phyloP scores from a whole-genome alignment of 257 asterid genomes.

The Petunia secreta region DNA sequence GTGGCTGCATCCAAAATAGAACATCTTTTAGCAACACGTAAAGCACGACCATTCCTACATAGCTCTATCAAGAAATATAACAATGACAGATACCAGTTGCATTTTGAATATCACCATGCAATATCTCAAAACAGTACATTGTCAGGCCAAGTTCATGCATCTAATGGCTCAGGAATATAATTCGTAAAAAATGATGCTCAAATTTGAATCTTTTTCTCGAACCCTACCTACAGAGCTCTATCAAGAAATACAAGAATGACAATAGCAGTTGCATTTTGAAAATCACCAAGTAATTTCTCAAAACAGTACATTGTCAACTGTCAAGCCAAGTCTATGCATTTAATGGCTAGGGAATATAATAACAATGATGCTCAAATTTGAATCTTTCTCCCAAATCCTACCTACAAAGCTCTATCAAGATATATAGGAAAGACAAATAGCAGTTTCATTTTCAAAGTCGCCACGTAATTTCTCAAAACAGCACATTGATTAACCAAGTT shows the following conservation, averaged over 20 bases:
- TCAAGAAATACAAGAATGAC: too few relatives aligned
- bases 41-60: background rate
- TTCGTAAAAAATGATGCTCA: background rate
- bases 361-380: background rate
- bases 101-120: background rate
- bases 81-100: background rate
- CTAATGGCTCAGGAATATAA: background rate
- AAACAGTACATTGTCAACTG: too few relatives aligned
- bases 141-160: conserved; percentile 16
- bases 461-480: background rate
- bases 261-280: too few relatives aligned
- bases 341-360: background rate
- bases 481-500: background rate
- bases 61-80: conserved; percentile 16
- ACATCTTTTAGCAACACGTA: conserved; percentile 33
- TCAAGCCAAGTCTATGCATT: too few relatives aligned
- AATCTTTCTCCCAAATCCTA: too few relatives aligned
- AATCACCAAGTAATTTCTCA: too few relatives aligned
- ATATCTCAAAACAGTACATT: background rate
- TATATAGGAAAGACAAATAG: conserved; percentile 19
- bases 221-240: background rate
- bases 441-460: background rate
- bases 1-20: conserved; percentile 66
- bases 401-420: background rate
- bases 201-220: background rate